A percentile compares a stretch with the other conserved stretches of the same genome.
phyloP scores from a whole-genome alignment of 2,329 filamentous ascomycete species.

The Cryphonectria radicalis region DNA sequence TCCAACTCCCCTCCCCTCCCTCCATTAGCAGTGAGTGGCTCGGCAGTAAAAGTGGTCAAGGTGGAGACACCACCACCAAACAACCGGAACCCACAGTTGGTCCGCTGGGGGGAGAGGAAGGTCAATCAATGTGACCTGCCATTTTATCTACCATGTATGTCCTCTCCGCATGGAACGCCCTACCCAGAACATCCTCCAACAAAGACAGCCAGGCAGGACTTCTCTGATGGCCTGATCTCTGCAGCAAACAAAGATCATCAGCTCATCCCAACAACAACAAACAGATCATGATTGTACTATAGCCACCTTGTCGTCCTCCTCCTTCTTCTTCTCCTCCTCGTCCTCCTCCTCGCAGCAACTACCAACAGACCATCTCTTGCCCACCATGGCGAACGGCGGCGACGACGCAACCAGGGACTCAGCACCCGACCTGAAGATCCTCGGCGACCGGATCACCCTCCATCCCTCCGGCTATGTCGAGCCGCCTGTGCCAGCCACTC shows the following conservation, averaged over 20 bases:
- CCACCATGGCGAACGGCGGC: constrained; percentile 42
- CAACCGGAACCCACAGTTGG: not conserved
- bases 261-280: not conserved
- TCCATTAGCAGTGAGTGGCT: not conserved
- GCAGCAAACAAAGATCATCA: not conserved
- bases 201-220: not conserved
- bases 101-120: too few relatives aligned
- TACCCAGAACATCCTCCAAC: not conserved
- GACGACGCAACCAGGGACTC: constrained; percentile 52
- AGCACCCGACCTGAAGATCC: constrained; percentile 77
- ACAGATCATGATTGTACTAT: not conserved
- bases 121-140: constrained; percentile 3
- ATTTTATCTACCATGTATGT: not conserved
- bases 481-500: constrained; percentile 43
- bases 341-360: too few relatives aligned
- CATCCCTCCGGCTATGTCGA: constrained; percentile 73
- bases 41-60: constrained; percentile 6
- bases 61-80: not conserved
- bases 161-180: not conserved
- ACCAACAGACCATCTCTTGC: not conserved
- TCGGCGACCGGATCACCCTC: constrained; percentile 74
- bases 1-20: not conserved
- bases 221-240: not conserved
- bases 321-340: not conserved
- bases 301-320: not conserved